phyloP scores from a whole-genome alignment of 306 rosid species.

The Trifolium subterraneum region DNA sequence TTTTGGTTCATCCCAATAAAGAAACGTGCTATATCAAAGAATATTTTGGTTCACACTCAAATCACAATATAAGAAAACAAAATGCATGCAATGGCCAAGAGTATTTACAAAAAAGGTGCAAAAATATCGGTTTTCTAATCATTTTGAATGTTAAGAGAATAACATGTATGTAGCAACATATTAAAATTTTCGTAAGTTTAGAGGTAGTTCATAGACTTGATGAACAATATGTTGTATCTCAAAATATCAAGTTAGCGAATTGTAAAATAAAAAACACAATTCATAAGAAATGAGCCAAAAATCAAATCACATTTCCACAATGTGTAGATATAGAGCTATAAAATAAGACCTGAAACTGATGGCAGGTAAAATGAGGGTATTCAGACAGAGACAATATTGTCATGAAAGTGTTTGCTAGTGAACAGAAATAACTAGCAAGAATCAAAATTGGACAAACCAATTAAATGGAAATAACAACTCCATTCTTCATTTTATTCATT shows the following conservation, averaged over 20 bases:
- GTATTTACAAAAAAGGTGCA: no score
- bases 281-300: conserved; percentile 5
- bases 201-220: not conserved
- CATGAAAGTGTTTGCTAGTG: conserved; percentile 2
- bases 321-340: not conserved
- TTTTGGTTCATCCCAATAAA: conserved; percentile 20
- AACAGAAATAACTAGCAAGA: not conserved
- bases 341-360: no score
- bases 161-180: not conserved
- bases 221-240: conserved; percentile 5
- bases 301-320: not conserved
- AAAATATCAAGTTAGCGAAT: conserved; percentile 1
- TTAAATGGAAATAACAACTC: conserved; percentile 12
- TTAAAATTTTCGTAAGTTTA: not conserved
- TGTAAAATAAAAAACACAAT: not conserved
- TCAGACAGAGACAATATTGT: not conserved
- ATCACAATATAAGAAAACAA: no score
- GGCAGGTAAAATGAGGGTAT: no score
- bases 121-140: no score
- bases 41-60: no score
- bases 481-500: conserved; percentile 1
- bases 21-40: conserved; percentile 42
- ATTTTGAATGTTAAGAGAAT: not conserved
- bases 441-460: not conserved
- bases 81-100: no score